Evolutionary conservation across 2,329 filamentous ascomycete species (phyloP), one percentile per base, ranked within the genome.

Genomic region (Aspergillus costaricaensis): DNA sequence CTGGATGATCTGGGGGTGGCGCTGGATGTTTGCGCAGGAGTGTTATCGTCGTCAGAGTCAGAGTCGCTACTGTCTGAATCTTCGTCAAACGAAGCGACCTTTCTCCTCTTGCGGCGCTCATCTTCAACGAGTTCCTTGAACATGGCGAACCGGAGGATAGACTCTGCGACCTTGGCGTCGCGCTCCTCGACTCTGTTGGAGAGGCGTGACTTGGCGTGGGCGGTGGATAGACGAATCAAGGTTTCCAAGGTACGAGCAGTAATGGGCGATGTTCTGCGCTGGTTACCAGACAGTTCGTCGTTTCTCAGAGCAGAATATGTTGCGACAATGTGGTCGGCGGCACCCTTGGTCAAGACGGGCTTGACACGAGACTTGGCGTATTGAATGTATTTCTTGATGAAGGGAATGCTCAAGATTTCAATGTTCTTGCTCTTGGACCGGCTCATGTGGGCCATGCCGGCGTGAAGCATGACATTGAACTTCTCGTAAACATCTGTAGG

Each of bases 361-460:
- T 92, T 96, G 71, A 96, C 85, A 72, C 95, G 84, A 38, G 86
- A 90, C 81, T 99, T 99, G 65, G 95, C 92, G 76, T 99, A 99
- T 74, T 99, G 95, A 49, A 99, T 96, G 77, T 97, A 99, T 79
- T 99, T 99, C 81, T 99, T 99, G 82, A 99, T 92, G 79, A 99
- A 99, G 0, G 93, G 91, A 62, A 99, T 97, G 79, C 91, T 96
- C 57, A 99, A 82, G 14, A 99, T 91, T 75, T 97, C 92, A 5
- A 91, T 86, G 65, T 90, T 89, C 76, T 91, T 90, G 68, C 86
- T 87, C 25, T 88, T 80, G 10, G 91, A 91, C 41, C 91, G 86
- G 9, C 90, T 90, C 12, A 88, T 83, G 4, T 88, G 91, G 15
- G 91, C 91, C 50, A 97, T 91, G 62, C 95, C 95, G 9, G 92